A percentile compares a stretch with the other conserved stretches of the same genome.
phyloP scores from a whole-genome alignment of 371 early-diverging fungal species.

The Apophysomyces variabilis region DNA sequence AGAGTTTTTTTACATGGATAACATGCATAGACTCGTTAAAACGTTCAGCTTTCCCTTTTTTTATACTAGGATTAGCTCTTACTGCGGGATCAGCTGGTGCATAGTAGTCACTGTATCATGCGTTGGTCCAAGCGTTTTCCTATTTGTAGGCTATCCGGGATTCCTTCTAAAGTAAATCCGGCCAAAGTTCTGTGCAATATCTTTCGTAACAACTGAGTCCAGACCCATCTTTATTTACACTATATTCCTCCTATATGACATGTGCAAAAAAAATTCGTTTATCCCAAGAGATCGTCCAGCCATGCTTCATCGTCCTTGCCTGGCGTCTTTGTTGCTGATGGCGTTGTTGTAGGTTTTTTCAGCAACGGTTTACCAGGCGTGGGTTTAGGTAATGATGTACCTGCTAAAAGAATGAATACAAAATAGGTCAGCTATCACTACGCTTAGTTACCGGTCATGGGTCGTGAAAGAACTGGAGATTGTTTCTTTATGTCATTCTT shows the following conservation, averaged over 20 bases:
- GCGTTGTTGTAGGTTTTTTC: not conserved
- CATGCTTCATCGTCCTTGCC: slow-evolving; percentile 45
- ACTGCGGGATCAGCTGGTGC: too few species aligned
- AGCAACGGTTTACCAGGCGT: not conserved
- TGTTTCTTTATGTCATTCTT: not conserved
- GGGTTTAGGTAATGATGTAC: slow-evolving; percentile 11
- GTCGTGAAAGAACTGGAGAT: not conserved
- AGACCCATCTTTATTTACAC: too few species aligned
- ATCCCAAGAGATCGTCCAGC: slow-evolving; percentile 48
- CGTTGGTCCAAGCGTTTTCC: too few species aligned
- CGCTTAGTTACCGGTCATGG: not conserved
- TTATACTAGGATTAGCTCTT: too few species aligned
- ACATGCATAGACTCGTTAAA: too few species aligned
- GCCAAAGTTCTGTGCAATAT: not conserved
- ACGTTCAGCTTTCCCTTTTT: too few species aligned
- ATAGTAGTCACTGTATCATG: slow-evolving; percentile 1
- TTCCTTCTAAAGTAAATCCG: not conserved
- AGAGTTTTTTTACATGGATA: too few species aligned
- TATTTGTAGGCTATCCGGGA: too few species aligned
- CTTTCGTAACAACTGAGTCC: not conserved
- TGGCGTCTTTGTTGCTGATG: slow-evolving; percentile 3
- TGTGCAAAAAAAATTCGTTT: not conserved
- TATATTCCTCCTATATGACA: too few species aligned
- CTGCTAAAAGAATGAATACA: not conserved
- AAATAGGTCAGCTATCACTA: too few species aligned